phyloP scores from a whole-genome alignment of 2,329 filamentous ascomycete genomes.

The Mycosphaerella arachidis region DNA sequence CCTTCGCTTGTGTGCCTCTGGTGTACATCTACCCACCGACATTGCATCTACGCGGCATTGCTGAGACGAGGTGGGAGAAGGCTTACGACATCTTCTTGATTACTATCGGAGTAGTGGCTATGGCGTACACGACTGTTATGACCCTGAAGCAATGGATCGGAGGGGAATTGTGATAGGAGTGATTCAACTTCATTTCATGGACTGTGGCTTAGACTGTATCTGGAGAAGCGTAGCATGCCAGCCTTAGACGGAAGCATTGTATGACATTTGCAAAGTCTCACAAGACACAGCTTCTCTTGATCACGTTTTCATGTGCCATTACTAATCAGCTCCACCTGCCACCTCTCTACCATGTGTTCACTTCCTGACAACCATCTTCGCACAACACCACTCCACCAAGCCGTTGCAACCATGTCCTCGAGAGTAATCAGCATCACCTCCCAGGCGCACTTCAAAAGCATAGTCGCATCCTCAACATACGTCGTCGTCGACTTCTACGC shows the following conservation, averaged over 20 bases:
- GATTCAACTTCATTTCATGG: not conserved
- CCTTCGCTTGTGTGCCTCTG: constrained; percentile 68
- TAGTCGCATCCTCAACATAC: constrained; percentile 31
- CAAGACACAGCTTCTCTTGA: not conserved
- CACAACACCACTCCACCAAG: not conserved
- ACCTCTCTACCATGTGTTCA: not conserved
- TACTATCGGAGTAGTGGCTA: constrained; percentile 58
- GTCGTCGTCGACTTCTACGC: constrained; percentile 31
- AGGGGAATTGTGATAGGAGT: constrained; percentile 8
- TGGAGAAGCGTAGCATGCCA: not conserved
- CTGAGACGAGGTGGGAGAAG: constrained; percentile 53
- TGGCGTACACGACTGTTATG: constrained; percentile 66
- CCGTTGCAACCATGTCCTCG: constrained; percentile 19
- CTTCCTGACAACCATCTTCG: too few relatives aligned
- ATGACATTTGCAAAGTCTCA: not conserved
- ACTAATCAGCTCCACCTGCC: not conserved
- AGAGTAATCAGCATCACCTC: constrained; percentile 31
- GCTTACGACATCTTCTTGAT: constrained; percentile 59
- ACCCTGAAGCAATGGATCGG: constrained; percentile 38
- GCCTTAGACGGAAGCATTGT: not conserved
- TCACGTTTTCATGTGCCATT: not conserved
- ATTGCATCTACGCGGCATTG: constrained; percentile 65
- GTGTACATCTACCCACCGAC: constrained; percentile 74
- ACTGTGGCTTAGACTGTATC: not conserved
- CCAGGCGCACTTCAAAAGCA: constrained; percentile 29